Percentiles rank a stretch among this genome's conserved stretches.
Conservation (phyloP, 257 asterid genomes). For the Nicotiana undulata region DNA sequence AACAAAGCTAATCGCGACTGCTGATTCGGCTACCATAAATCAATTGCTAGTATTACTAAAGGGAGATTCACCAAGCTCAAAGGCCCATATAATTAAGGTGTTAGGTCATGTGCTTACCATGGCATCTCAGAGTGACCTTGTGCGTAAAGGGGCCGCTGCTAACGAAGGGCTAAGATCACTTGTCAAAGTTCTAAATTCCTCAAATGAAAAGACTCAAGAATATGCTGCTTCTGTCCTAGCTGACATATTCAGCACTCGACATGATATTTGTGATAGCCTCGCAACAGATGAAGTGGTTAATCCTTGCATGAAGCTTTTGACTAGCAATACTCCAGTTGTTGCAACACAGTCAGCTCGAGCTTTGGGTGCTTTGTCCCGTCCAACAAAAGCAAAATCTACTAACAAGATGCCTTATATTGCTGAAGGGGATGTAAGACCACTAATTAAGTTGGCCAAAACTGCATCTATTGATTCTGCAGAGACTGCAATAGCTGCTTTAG, state of each 20-base stretch:
- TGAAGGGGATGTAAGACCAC: constrained; percentile 61
- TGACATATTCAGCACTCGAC: constrained; percentile 50
- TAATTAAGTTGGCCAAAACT: constrained; percentile 66
- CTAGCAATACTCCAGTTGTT: constrained; percentile 53
- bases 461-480: constrained; percentile 69
- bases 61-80: constrained; percentile 61
- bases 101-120: constrained; percentile 75
- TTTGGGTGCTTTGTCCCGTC: constrained; percentile 66
- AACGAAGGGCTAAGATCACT: constrained; percentile 71
- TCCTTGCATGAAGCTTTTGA: constrained; percentile 54
- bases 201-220: constrained; percentile 62
- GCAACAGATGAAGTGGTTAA: constrained; percentile 62
- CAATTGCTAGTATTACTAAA: constrained; percentile 57
- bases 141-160: constrained; percentile 44
- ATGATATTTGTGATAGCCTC: constrained; percentile 63
- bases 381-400: constrained; percentile 32
- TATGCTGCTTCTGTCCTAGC: constrained; percentile 68
- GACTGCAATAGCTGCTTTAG: constrained; percentile 73
- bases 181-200: constrained; percentile 67
- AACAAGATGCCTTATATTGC: constrained; percentile 49
- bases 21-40: constrained; percentile 51
- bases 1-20: constrained; percentile 39
- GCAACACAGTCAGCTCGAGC: constrained; percentile 73
- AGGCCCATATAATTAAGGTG: constrained; percentile 53
- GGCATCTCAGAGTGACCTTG: constrained; percentile 63